Evolutionary conservation across 345 rosid species (phyloP), one percentile per base, ranked within the genome.

Genomic region (Ceriops zippeliana): DNA sequence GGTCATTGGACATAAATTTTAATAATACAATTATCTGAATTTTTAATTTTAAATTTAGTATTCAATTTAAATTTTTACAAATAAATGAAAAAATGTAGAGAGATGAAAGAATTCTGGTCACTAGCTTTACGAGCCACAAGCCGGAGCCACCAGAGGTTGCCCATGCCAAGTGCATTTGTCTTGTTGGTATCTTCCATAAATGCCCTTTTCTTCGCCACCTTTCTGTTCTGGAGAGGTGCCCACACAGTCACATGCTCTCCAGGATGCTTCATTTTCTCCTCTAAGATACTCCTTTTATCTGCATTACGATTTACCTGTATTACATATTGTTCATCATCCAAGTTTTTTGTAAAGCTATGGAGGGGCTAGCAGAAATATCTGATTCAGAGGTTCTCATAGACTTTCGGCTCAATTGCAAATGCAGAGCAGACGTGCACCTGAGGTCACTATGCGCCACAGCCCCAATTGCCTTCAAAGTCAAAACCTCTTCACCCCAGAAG

Each of bases 401-500:
- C 66, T 87, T 84, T 81, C n/a, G 21, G 1, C 82, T 82, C 35
- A 69, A 81, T 74, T 32, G 65, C 66, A 85, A 87, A 74, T 84
- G 89, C 76, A 80, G 89, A 6, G 83, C 86, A 37, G 82, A 69
- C 62, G 63, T 87, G 11, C 52, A 68, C 37, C 69, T 87, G 19
- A 69, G 70, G 20, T 83, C 89, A n/a, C 86, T 82, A 68, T 82
- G 75, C 70, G 30, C 83, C 38, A 66, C 78, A 4, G 30, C 61
- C 9, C 72, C 81, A 5, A 74, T 87, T 4, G 89, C 88, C 47
- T 87, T 83, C 85, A 87, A 83, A 65, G 80, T 87, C 67, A 89
- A 85, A 73, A 83, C 92, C 52, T 85, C 86, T 15, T 85, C 89
- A 3, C 89, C 92, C 1, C 78, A 77, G 66, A 87, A 82, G 75